phyloP scores from a whole-genome alignment of 2,329 filamentous ascomycete genomes.

The Diaporthe ampelina region DNA sequence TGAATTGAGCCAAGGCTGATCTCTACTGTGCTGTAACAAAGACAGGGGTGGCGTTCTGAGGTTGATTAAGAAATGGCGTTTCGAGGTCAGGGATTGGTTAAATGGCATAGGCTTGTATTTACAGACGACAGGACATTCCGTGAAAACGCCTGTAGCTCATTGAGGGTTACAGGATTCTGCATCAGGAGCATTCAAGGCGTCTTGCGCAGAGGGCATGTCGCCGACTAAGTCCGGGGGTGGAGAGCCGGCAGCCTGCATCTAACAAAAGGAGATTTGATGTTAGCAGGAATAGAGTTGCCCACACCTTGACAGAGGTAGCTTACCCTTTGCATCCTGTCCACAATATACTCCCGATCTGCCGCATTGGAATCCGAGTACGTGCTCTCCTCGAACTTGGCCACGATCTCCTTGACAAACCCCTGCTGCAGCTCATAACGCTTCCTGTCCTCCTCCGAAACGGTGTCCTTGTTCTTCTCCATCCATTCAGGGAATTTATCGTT shows the following conservation, averaged over 20 bases:
- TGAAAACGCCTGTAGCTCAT: constrained; percentile 52
- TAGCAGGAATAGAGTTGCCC: background rate
- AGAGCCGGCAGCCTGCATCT: constrained; percentile 98
- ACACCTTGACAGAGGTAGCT: constrained; percentile 45
- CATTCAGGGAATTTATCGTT: constrained; percentile 92
- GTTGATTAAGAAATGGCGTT: constrained; percentile 29
- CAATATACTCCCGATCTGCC: constrained; percentile 89
- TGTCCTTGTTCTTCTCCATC: constrained; percentile 82
- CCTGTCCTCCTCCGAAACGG: constrained; percentile 78
- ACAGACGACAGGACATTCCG: constrained; percentile 39
- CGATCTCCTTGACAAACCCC: constrained; percentile 85
- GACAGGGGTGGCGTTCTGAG: constrained; percentile 9
- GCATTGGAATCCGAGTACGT: constrained; percentile 87
- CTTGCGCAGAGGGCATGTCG: constrained; percentile 87
- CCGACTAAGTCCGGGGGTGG: constrained; percentile 93
- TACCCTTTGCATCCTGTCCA: constrained; percentile 98
- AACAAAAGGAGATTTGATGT: constrained; percentile 43
- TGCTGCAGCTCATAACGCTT: constrained; percentile 87
- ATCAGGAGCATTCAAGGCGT: constrained; percentile 72
- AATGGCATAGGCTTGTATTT: constrained; percentile 42
- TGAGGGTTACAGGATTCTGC: constrained; percentile 72
- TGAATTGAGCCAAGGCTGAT: background rate
- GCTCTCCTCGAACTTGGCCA: constrained; percentile 86
- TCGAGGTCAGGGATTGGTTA: constrained; percentile 12
- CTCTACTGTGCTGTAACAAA: background rate